These are phyloP conservation scores for Yamadazyma jaroonii DNA, from an alignment of 1,139 yeast species.

Conservation along the genomic window DNA sequence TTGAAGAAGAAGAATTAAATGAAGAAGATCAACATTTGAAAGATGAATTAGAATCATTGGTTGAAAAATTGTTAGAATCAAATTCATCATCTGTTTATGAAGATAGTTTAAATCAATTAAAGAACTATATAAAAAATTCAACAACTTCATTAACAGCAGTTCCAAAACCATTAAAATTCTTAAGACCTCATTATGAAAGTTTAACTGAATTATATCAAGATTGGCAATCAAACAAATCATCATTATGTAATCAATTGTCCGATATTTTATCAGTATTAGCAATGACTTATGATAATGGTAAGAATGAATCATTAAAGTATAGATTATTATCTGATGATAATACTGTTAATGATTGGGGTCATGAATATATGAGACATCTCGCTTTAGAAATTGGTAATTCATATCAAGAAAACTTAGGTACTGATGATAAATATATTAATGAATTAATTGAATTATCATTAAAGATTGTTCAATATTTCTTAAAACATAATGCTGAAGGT, in stretches of 20 bases:
- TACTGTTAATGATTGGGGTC: conserved; percentile 90
- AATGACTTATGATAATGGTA: conserved; percentile 89
- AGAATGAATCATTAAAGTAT: conserved; percentile 77
- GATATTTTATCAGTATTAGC: conserved; percentile 92
- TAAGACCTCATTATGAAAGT: conserved; percentile 79
- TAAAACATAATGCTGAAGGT: conserved; percentile 96
- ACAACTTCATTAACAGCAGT: conserved; percentile 99
- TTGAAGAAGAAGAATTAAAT: conserved; percentile 70
- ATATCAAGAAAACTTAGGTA: conserved; percentile 65
- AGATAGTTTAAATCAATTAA: conserved; percentile 64
- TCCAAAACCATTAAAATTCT: conserved; percentile 94
- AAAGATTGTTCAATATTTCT: conserved; percentile 83
- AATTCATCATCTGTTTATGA: conserved; percentile 49
- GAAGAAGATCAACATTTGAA: conserved; percentile 93
- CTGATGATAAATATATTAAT: conserved; percentile 39
- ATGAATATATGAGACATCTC: conserved; percentile 93
- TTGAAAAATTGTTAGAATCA: conserved; percentile 62
- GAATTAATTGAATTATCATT: conserved; percentile 65
- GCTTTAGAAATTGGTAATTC: conserved; percentile 93
- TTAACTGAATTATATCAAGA: conserved; percentile 63
- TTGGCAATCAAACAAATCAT: conserved; percentile 48
- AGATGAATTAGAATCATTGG: conserved; percentile 81
- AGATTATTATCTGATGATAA: conserved; percentile 60
- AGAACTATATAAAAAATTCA: conserved; percentile 80
- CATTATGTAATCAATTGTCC: conserved; percentile 38